These are phyloP conservation scores for Peniophora sp. DNA, from an alignment of 1,284 basidiomycete species.

Conservation along the genomic window DNA sequence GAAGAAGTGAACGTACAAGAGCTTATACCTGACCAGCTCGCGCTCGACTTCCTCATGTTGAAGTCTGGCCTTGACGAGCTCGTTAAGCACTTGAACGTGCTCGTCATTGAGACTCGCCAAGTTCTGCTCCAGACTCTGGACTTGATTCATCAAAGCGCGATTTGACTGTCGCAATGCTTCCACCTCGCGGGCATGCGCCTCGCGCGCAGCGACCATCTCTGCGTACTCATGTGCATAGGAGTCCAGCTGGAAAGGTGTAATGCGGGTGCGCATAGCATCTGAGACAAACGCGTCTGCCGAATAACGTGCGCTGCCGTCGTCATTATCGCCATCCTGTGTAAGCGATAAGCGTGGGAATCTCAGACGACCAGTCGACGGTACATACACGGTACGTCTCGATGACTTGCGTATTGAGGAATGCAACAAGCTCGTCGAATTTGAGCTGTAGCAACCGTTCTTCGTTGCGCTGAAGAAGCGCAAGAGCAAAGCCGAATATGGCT, in stretches of 20 bases:
- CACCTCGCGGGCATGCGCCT: constrained; percentile 75
- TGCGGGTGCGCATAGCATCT: constrained; percentile 75
- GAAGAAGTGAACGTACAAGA: constrained; percentile 55
- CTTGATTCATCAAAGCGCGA: constrained; percentile 66
- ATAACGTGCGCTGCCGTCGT: constrained; percentile 34
- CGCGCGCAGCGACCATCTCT: constrained; percentile 57
- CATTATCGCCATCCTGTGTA: constrained; percentile 10
- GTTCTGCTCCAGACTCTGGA: constrained; percentile 73
- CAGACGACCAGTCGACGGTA: neutral
- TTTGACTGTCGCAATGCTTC: constrained; percentile 77
- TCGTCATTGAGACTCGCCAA: constrained; percentile 75
- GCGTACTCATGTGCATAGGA: constrained; percentile 84
- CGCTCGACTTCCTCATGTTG: constrained; percentile 86
- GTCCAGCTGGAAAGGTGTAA: constrained; percentile 91
- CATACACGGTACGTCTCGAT: constrained; percentile 74
- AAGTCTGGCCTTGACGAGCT: constrained; percentile 80
- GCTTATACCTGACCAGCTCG: constrained; percentile 86
- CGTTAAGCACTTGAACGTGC: constrained; percentile 72
- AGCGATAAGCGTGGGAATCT: neutral
- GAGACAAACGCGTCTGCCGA: constrained; percentile 76
- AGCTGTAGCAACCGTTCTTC: constrained; percentile 72
- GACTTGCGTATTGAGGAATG: constrained; percentile 74
- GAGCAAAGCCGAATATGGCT: constrained; percentile 92
- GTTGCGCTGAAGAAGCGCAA: constrained; percentile 83
- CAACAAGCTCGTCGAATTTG: constrained; percentile 85